These are phyloP conservation scores for Septoria linicola DNA, from an alignment of 2,329 filamentous ascomycete genomes.

Conservation along the genomic window DNA sequence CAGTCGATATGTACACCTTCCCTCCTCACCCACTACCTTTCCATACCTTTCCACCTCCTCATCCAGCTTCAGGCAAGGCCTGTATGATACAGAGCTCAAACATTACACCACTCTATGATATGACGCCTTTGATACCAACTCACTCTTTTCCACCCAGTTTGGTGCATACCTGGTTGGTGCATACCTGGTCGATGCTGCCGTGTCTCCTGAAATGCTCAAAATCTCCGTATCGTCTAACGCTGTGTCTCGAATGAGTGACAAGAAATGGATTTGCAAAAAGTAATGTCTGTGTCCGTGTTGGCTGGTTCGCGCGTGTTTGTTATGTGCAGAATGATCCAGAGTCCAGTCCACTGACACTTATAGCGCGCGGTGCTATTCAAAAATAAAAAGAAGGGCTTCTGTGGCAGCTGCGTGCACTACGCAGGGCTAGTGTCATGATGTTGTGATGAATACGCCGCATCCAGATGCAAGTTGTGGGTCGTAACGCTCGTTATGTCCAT, in stretches of 20 bases:
- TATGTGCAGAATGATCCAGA: neutral
- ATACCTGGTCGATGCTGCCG: neutral
- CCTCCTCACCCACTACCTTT: too few relatives aligned
- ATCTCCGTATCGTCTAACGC: neutral
- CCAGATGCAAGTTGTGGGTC: constrained; percentile 12
- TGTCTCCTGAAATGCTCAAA: neutral
- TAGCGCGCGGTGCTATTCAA: neutral
- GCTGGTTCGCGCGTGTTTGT: neutral
- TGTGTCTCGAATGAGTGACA: constrained; percentile 1
- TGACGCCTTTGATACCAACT: neutral
- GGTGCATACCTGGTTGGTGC: neutral
- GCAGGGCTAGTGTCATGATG: constrained; percentile 11
- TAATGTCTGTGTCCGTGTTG: neutral
- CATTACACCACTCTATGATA: constrained; percentile 1
- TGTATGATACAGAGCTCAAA: neutral
- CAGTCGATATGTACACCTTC: neutral
- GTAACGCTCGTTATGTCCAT: constrained; percentile 12
- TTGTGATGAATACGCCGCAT: constrained; percentile 10
- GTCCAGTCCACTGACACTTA: neutral
- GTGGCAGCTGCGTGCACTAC: constrained; percentile 10
- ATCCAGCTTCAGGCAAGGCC: too few relatives aligned
- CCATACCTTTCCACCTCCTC: too few relatives aligned
- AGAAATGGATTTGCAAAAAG: neutral
- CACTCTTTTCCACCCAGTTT: neutral
- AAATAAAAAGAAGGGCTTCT: neutral